Percentiles rank a stretch among this genome's conserved stretches.
These are phyloP conservation scores for Rhipidocladum racemiflorum DNA, from an alignment of 176 grass and related monocot species.

Conservation along the genomic window DNA sequence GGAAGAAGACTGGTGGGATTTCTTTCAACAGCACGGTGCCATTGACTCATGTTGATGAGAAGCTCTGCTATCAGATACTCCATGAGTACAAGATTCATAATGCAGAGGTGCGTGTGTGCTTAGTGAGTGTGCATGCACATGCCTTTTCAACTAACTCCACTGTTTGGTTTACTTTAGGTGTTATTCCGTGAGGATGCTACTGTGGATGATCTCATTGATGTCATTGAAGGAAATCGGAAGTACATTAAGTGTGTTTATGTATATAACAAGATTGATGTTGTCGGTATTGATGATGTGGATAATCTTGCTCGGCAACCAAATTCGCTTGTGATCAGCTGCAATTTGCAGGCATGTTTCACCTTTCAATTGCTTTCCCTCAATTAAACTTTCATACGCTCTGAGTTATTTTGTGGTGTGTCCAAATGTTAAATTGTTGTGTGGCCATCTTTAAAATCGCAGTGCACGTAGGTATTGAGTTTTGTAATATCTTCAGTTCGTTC, in stretches of 20 bases:
- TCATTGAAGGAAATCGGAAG: conserved; percentile 95
- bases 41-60: conserved; percentile 95
- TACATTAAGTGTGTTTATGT: conserved; percentile 99
- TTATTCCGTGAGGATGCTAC: conserved; percentile 96
- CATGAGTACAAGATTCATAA: conserved; percentile 99
- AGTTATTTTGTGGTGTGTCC: background rate
- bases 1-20: conserved; percentile 96
- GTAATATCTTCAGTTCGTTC: background rate
- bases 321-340: conserved; percentile 98
- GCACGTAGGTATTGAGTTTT: background rate
- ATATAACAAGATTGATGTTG: conserved; percentile 99
- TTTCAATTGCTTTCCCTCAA: background rate
- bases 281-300: conserved; percentile 99
- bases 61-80: conserved; percentile 96
- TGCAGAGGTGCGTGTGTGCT: conserved; percentile 55
- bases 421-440: background rate
- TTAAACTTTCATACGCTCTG: background rate
- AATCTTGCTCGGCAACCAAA: conserved; percentile 88
- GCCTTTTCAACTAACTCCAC: conserved; percentile 1
- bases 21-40: conserved; percentile 80
- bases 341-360: conserved; percentile 68
- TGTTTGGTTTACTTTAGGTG: conserved; percentile 52
- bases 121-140: background rate
- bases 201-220: conserved; percentile 97
- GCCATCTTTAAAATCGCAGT: background rate